Conservation (phyloP, 1,284 basidiomycete genomes). For the Boletus mariae region DNA sequence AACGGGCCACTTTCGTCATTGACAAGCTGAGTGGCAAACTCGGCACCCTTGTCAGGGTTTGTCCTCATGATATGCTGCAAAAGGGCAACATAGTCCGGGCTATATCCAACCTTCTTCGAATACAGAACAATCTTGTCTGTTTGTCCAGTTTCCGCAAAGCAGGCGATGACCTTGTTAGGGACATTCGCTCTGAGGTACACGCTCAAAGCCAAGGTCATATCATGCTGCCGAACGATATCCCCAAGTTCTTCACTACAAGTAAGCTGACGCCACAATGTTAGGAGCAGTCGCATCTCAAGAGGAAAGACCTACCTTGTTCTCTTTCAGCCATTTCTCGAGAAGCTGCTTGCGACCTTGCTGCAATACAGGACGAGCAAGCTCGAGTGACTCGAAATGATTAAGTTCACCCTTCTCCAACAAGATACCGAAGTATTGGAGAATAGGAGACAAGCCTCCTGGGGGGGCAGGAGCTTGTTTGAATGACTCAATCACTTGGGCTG, state of each 20-base stretch:
- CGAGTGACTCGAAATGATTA: conserved; percentile 95
- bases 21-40: conserved; percentile 94
- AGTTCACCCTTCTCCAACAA: conserved; percentile 96
- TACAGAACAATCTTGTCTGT: conserved; percentile 98
- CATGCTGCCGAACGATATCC: conserved; percentile 92
- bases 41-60: conserved; percentile 97
- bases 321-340: conserved; percentile 99
- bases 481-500: conserved; percentile 93
- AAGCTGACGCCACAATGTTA: conserved; percentile 51
- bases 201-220: conserved; percentile 98
- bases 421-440: conserved; percentile 98
- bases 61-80: conserved; percentile 96
- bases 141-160: conserved; percentile 98
- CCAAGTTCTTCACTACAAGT: conserved; percentile 99
- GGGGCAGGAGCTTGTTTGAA: conserved; percentile 95
- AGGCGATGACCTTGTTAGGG: conserved; percentile 98
- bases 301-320: conserved; percentile 79
- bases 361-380: conserved; percentile 94
- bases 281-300: background rate
- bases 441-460: conserved; percentile 91
- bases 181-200: conserved; percentile 98
- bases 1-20: conserved; percentile 93
- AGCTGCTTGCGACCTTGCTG: conserved; percentile 97
- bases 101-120: conserved; percentile 95
- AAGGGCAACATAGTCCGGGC: conserved; percentile 92